Conservation (phyloP, 768 basidiomycete species). For the Leccinum ochraceum region DNA sequence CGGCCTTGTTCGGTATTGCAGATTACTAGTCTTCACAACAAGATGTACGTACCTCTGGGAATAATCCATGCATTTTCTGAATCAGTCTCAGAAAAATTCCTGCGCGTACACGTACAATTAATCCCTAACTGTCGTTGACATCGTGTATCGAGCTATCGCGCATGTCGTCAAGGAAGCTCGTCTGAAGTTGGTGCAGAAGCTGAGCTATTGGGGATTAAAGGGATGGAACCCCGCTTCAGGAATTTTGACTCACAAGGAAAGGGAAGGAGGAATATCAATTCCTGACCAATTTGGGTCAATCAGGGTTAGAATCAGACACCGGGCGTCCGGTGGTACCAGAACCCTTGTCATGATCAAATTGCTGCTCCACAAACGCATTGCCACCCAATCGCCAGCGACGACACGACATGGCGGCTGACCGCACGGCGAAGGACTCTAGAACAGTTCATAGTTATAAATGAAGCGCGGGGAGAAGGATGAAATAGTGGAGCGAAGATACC, state of each 20-base stretch:
- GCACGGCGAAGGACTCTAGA: background rate
- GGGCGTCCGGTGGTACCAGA: slow-evolving; percentile 2
- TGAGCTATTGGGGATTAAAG: background rate
- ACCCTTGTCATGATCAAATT: slow-evolving; percentile 2
- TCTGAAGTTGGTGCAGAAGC: background rate
- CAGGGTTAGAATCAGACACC: background rate
- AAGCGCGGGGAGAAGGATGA: background rate
- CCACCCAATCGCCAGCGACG: background rate
- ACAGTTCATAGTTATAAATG: slow-evolving; percentile 6
- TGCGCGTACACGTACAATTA: slow-evolving; percentile 13
- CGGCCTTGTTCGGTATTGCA: background rate
- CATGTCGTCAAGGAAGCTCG: background rate
- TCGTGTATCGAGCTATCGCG: slow-evolving; percentile 1
- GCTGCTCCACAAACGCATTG: slow-evolving; percentile 1
- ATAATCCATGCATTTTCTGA: background rate
- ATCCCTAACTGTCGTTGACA: background rate
- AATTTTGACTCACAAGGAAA: slow-evolving; percentile 2
- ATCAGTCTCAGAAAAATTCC: background rate
- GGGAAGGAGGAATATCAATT: background rate
- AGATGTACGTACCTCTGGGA: background rate
- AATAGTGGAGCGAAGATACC: background rate
- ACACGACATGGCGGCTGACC: background rate
- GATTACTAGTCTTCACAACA: background rate
- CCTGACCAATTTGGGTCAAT: slow-evolving; percentile 7
- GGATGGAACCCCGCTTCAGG: background rate